These are phyloP conservation scores for Melanomma pulvis-pyrius DNA, from an alignment of 495 filamentous ascomycete species.

Conservation along the genomic window DNA sequence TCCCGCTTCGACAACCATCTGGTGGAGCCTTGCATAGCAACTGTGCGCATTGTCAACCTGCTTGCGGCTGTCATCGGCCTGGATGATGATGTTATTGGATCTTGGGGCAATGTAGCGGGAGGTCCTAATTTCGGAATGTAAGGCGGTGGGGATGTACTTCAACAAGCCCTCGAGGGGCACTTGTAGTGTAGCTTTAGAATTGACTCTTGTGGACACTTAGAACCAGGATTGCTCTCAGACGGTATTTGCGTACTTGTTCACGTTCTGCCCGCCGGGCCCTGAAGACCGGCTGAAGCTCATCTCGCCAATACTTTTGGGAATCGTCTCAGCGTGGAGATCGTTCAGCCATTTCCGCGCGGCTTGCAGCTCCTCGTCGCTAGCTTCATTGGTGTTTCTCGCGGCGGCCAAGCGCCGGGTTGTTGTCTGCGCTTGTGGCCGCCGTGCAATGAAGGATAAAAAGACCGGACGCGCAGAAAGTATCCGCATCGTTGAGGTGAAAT, in stretches of 20 bases:
- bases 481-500: conserved; percentile 7
- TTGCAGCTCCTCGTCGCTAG: conserved; percentile 60
- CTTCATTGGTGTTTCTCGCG: not conserved
- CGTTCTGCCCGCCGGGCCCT: conserved; percentile 92
- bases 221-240: not conserved
- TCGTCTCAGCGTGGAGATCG: conserved; percentile 60
- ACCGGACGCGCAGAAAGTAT: conserved; percentile 6
- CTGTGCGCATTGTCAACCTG: conserved; percentile 66
- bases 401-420: not conserved
- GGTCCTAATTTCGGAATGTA: conserved; percentile 64
- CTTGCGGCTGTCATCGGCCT: conserved; percentile 67
- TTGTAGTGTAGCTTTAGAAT: conserved; percentile 85
- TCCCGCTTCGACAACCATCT: conserved; percentile 58
- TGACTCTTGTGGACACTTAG: conserved; percentile 63
- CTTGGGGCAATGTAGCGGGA: conserved; percentile 72
- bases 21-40: conserved; percentile 65
- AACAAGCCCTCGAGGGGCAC: conserved; percentile 61
- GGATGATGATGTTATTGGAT: conserved; percentile 66
- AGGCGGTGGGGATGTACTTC: conserved; percentile 64
- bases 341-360: conserved; percentile 77
- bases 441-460: not conserved
- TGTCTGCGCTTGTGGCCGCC: not conserved
- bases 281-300: conserved; percentile 82
- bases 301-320: conserved; percentile 67
- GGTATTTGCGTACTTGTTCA: conserved; percentile 77